Conservation (phyloP, 2,329 filamentous ascomycete genomes). For the Fusarium tuaranense region DNA sequence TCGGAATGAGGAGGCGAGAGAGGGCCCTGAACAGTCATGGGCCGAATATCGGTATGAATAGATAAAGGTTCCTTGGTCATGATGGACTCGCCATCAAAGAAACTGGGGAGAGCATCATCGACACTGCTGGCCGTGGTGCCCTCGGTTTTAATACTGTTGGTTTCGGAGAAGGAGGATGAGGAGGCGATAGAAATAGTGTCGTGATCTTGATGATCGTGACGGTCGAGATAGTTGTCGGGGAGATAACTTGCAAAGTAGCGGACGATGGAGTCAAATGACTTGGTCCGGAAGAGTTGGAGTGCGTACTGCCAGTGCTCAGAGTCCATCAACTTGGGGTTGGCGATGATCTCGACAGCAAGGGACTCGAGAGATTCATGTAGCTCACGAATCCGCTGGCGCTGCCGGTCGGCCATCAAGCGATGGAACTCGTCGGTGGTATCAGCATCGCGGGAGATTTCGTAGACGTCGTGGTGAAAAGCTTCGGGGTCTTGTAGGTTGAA, state of each 20-base stretch:
- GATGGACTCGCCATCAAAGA: constrained; percentile 57
- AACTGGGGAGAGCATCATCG: constrained; percentile 52
- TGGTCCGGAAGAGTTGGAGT: constrained; percentile 69
- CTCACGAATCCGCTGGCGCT: constrained; percentile 65
- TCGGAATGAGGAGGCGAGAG: constrained; percentile 61
- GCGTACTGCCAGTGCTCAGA: constrained; percentile 70
- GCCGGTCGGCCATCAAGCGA: constrained; percentile 64
- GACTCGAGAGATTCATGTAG: constrained; percentile 67
- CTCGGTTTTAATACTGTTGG: constrained; percentile 51
- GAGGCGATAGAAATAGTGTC: constrained; percentile 47
- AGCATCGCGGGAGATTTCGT: constrained; percentile 66
- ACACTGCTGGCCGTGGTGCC: constrained; percentile 56
- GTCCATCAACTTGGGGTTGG: constrained; percentile 68
- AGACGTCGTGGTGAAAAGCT: constrained; percentile 72
- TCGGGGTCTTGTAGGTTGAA: constrained; percentile 69
- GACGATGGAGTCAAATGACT: constrained; percentile 70
- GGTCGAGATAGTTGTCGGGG: constrained; percentile 60
- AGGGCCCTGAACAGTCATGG: constrained; percentile 41
- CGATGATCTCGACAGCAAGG: constrained; percentile 71
- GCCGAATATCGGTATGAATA: constrained; percentile 42
- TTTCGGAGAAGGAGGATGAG: constrained; percentile 53
- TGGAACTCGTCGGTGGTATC: constrained; percentile 66
- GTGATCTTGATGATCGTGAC: constrained; percentile 51
- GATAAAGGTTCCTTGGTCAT: constrained; percentile 60
- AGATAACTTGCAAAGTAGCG: constrained; percentile 71